phyloP scores from a whole-genome alignment of 345 rosid genomes.

The Euphorbia tirucalli region DNA sequence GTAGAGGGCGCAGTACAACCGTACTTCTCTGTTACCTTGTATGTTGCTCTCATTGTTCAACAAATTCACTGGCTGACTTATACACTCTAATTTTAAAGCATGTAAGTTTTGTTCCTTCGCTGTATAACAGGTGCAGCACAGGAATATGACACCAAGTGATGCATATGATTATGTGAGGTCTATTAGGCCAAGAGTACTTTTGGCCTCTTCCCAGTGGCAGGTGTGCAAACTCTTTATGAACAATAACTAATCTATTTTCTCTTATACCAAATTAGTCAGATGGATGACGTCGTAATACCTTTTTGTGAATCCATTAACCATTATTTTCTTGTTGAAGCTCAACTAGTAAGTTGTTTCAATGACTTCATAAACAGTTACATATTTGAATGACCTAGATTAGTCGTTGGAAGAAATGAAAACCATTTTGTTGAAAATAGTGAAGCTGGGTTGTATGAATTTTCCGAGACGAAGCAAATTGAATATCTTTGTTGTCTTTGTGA shows the following conservation, averaged over 20 bases:
- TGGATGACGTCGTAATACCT: background rate
- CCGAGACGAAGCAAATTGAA: too few relatives aligned
- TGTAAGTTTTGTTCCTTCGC: background rate
- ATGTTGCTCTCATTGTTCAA: background rate
- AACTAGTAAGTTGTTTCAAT: background rate
- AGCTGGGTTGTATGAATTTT: too few relatives aligned
- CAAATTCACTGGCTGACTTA: background rate
- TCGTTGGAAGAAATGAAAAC: background rate
- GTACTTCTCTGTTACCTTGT: constrained; percentile 88
- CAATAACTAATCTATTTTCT: background rate
- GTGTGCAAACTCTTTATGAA: constrained; percentile 32
- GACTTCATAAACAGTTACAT: background rate
- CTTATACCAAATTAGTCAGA: background rate
- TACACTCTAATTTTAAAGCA: background rate
- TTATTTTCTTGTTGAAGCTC: too few relatives aligned
- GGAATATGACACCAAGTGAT: constrained; percentile 70
- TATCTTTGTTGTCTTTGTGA: too few relatives aligned
- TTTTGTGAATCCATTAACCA: background rate
- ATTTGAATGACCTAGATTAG: background rate
- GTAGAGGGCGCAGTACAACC: constrained; percentile 90
- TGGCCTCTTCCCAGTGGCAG: constrained; percentile 88
- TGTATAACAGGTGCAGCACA: constrained; percentile 59
- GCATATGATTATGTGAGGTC: constrained; percentile 75
- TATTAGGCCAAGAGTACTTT: constrained; percentile 76
- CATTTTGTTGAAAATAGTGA: too few relatives aligned